Percentiles rank a stretch among this genome's conserved stretches.
These are phyloP conservation scores for Leishmania tropica DNA, from an alignment of 208 protist genomes.

Conservation along the genomic window DNA sequence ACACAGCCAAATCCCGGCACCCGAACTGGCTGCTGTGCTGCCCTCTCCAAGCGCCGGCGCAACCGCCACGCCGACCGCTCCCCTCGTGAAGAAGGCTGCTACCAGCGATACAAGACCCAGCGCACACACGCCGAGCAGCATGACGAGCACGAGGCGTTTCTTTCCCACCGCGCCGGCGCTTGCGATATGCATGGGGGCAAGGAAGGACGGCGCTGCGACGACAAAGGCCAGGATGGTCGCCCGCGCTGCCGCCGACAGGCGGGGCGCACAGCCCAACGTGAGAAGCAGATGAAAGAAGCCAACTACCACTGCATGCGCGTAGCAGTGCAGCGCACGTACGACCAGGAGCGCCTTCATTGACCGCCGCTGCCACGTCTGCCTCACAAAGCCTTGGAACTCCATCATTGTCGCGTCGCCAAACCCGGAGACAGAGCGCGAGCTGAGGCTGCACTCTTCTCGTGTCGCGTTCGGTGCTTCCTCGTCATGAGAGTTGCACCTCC, in stretches of 20 bases:
- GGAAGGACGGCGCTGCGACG: slow-evolving; percentile 15
- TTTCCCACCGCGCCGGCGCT: background rate
- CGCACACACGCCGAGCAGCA: background rate
- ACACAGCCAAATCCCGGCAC: slow-evolving; percentile 11
- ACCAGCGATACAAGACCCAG: slow-evolving; percentile 8
- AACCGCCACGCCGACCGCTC: background rate
- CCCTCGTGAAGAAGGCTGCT: slow-evolving; percentile 14
- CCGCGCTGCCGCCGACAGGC: slow-evolving; percentile 6
- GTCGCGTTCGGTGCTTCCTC: background rate
- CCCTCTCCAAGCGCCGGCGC: background rate
- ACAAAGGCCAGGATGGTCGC: slow-evolving; percentile 18
- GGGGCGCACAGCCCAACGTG: slow-evolving; percentile 14
- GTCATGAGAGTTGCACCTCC: background rate
- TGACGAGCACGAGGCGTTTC: slow-evolving; percentile 8
- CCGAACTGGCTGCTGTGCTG: background rate
- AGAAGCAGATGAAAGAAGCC: slow-evolving; percentile 18
- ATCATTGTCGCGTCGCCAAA: background rate
- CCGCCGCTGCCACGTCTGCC: slow-evolving; percentile 47
- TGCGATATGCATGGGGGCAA: slow-evolving; percentile 2
- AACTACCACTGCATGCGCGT: slow-evolving; percentile 11
- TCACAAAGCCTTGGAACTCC: slow-evolving; percentile 37
- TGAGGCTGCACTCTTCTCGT: slow-evolving; percentile 5
- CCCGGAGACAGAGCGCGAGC: background rate
- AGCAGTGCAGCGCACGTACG: slow-evolving; percentile 38
- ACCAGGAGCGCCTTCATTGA: slow-evolving; percentile 58